Evolutionary conservation across 306 rosid species (phyloP).

Genomic region (Arachis stenosperma): DNA sequence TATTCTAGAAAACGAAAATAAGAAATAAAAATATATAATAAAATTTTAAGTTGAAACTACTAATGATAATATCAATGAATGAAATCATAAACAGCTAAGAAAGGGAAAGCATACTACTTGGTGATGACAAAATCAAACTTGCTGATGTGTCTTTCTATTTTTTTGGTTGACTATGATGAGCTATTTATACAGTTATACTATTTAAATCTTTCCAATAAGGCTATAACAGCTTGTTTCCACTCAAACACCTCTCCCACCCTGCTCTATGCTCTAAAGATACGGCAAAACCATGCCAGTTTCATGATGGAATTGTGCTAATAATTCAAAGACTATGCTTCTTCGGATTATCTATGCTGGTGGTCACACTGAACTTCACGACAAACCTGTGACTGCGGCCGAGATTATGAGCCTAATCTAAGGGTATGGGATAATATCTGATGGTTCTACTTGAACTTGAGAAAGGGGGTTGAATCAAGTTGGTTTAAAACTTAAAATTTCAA

Average conservation of each 20-base stretch:
- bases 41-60: conserved; percentile 17
- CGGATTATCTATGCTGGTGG: conserved; percentile 69
- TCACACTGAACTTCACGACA: conserved; percentile 62
- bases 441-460: too few species aligned
- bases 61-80: conserved; percentile 42
- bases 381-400: conserved; percentile 60
- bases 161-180: conserved; percentile 28
- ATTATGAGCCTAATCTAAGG: conserved; percentile 58
- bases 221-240: conserved; percentile 22
- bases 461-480: too few species aligned
- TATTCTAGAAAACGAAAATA: conserved; percentile 26
- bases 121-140: conserved; percentile 26
- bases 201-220: conserved; percentile 25
- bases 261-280: conserved; percentile 7
- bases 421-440: too few species aligned
- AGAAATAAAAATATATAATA: conserved; percentile 19
- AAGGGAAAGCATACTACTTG: neutral
- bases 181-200: conserved; percentile 41
- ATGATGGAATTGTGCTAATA: conserved; percentile 51
- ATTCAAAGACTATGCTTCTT: conserved; percentile 50
- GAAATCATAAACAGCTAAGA: conserved; percentile 36
- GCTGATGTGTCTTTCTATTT: neutral
- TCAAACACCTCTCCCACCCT: conserved; percentile 3
- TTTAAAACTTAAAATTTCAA: too few species aligned
- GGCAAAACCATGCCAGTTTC: conserved; percentile 49